phyloP scores from a whole-genome alignment of 108 stramenopile genomes.

The Mediolabrus comicus region DNA sequence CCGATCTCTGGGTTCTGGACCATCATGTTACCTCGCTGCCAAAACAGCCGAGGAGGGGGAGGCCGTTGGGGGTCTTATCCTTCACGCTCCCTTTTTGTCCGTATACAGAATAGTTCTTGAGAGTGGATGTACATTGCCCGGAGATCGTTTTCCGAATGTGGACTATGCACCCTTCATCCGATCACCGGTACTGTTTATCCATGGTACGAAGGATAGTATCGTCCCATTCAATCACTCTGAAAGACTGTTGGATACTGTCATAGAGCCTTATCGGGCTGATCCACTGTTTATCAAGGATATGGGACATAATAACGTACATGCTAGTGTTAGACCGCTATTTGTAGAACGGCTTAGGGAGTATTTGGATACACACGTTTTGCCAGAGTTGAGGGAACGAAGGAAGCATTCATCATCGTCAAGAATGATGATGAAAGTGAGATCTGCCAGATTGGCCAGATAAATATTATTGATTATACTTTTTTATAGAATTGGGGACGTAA shows the following conservation, averaged over 20 bases:
- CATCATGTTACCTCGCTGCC: constrained; percentile 92
- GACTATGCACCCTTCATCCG: constrained; percentile 78
- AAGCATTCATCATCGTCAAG: not conserved
- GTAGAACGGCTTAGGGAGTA: constrained; percentile 74
- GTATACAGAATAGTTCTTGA: constrained; percentile 93
- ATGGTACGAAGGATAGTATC: constrained; percentile 94
- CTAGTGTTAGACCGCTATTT: constrained; percentile 78
- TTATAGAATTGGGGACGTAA: not conserved
- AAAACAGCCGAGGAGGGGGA: constrained; percentile 70
- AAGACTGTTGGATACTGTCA: constrained; percentile 62
- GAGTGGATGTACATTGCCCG: constrained; percentile 90
- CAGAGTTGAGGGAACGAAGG: constrained; percentile 27
- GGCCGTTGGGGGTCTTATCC: constrained; percentile 90
- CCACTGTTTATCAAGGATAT: constrained; percentile 89
- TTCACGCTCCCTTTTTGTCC: constrained; percentile 95
- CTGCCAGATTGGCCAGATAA: not conserved
- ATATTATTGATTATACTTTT: not conserved
- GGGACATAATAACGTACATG: constrained; percentile 90
- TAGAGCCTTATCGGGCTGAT: constrained; percentile 57
- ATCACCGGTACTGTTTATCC: constrained; percentile 84
- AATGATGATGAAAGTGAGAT: not conserved
- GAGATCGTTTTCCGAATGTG: constrained; percentile 96
- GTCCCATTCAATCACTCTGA: constrained; percentile 95
- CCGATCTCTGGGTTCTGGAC: constrained; percentile 91
- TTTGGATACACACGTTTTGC: constrained; percentile 73